Base-by-base conservation (phyloP, 108 stramenopile genomes). In the Cyclotella baltica region DNA sequence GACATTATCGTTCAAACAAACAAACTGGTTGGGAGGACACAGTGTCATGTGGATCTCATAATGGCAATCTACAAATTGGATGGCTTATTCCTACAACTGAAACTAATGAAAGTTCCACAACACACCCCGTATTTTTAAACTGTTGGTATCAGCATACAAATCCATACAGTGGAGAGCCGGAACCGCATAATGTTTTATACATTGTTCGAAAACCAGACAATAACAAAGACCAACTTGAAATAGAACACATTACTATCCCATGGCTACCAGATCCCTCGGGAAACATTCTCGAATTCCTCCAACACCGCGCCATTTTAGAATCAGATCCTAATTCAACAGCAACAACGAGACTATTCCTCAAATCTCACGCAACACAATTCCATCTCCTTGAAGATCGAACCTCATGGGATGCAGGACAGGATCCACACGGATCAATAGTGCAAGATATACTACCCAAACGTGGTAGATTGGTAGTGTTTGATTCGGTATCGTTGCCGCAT, bases 41-140 rank as follows among this genome's bases (percentile, higher is more conserved):
- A 0, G 69, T 70, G 6, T 29, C 47, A 15, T 47, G 67, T 59
- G 55, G 59, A 30, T 56, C 75, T 6, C 68, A 77, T 52, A 70
- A 77, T 37, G 86, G 86, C 13, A 87, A 87, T 75, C 62, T 87
- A 16, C 86, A 84, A 70, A 72, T 87, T 27, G 86, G 83, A 22
- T 87, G 86, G 86, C 65, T 87, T 30, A 18, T 67, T 46, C 65
- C 16, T 31, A 58, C 68, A 34, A 65, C 52, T n/a, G 52, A 53
- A 10, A 27, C n/a, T 15, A 34, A 33, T n/a, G 35, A 35, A 18
- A 35, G 61, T 37, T 18, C 19, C 33, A 62, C 47, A 13, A 47
- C 65, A 18, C 65, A 66, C 25, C 80, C 85, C 5, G 81, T 86
- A 18, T 78, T 81, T 70, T 70, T 86, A 38, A 81, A 86, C 62